Conservation (phyloP, 1,284 basidiomycete genomes). For the Cutaneotrichosporon cyanovorans region DNA sequence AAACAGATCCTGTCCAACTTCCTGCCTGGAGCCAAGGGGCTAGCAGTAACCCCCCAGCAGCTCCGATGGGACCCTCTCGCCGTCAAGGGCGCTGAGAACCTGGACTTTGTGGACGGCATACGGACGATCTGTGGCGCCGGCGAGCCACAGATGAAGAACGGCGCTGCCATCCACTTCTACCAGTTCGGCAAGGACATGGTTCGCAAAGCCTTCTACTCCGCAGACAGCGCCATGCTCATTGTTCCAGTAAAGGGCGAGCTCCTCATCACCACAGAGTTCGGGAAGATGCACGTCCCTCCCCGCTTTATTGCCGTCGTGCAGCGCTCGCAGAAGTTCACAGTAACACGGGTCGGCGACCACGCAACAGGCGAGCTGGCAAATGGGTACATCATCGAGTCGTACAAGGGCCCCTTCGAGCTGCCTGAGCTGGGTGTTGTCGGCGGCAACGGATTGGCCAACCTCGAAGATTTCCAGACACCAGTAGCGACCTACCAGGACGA, state of each 20-base stretch:
- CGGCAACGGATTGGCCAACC: slow-evolving; percentile 55
- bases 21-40: slow-evolving; percentile 3
- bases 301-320: slow-evolving; percentile 60
- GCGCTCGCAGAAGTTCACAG: slow-evolving; percentile 59
- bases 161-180: slow-evolving; percentile 59
- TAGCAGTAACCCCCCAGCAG: slow-evolving; percentile 51
- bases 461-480: slow-evolving; percentile 59
- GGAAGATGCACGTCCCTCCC: slow-evolving; percentile 58
- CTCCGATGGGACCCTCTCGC: slow-evolving; percentile 57
- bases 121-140: slow-evolving; percentile 61
- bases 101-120: slow-evolving; percentile 58
- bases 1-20: slow-evolving; percentile 7
- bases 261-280: slow-evolving; percentile 63
- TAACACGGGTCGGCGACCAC: slow-evolving; percentile 19
- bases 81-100: slow-evolving; percentile 41
- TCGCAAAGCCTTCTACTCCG: slow-evolving; percentile 58
- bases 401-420: slow-evolving; percentile 57
- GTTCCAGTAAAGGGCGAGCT: slow-evolving; percentile 58
- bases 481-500: slow-evolving; percentile 55
- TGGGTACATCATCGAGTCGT: slow-evolving; percentile 57
- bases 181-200: slow-evolving; percentile 58
- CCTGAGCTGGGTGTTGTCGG: slow-evolving; percentile 62
- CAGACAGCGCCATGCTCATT: slow-evolving; percentile 62
- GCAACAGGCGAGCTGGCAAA: slow-evolving; percentile 7
- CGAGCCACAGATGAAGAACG: slow-evolving; percentile 56